Evolutionary conservation across 805 yeast genomes (phyloP), one percentile per base, ranked within the genome.

Genomic region (Zygosaccharomyces kombuchaensis): DNA sequence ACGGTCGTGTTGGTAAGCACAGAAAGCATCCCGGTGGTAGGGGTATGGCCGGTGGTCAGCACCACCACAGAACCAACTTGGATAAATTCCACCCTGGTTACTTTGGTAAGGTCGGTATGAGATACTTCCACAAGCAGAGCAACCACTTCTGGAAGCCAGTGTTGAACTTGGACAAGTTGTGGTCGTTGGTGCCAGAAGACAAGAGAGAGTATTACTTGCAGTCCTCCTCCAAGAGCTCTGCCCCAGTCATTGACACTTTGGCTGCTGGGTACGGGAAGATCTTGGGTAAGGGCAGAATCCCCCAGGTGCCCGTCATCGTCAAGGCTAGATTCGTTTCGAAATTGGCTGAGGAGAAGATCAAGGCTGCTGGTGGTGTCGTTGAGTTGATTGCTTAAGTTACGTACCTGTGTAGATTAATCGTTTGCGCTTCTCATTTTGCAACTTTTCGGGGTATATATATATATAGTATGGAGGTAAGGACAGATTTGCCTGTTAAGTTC

Each of bases 41-140:
- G 80, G 99, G 99, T 93, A 91, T 79, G 90, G 99, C 99, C 74
- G 99, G 99, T 91, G 99, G 99, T 88, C 91, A 81, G 80, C 98
- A 91, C 78, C 99, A 93, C 80, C 99, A 93, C 96, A 88, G 99
- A 84, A 90, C 93, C 76, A 93, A 93, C 83, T 77, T 93, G 81
- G 99, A 93, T 77, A 93, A 91, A 79, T 93, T 87, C 96, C 99
- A 93, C 78, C 99, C 99, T 71, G 99, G 99, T 89, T 93, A 93
- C 91, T 93, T 93, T 80, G 99, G 99, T 87, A 95, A 93, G 82
- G 98, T 93, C 74, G 99, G 99, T 90, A 91, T 91, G 97, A 88
- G 99, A 86, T 84, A 86, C 84, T 91, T 84, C 96, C 96, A 88
- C 88, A 82, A 85, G 76, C 95, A 87, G 79, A 78, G 77, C 70